Conservation (phyloP, 768 basidiomycete genomes). For the Trametes maxima region DNA sequence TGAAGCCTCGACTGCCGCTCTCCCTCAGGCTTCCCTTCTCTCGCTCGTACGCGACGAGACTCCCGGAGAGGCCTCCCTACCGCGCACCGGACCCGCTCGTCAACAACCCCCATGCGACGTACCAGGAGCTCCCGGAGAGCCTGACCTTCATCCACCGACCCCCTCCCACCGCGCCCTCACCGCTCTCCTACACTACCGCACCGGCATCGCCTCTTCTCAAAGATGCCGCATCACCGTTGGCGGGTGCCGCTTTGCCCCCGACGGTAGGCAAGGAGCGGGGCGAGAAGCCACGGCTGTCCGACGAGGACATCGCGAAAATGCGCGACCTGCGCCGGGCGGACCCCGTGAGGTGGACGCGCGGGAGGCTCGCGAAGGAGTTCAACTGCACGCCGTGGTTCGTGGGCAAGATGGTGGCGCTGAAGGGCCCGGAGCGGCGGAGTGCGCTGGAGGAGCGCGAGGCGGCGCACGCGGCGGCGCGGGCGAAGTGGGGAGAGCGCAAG, state of each 20-base stretch:
- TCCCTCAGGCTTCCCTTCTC: constrained; percentile 14
- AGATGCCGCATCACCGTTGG: constrained; percentile 31
- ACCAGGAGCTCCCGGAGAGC: constrained; percentile 33
- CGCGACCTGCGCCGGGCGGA: constrained; percentile 57
- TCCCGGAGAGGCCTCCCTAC: constrained; percentile 33
- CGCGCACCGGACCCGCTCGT: constrained; percentile 36
- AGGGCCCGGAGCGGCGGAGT: constrained; percentile 48
- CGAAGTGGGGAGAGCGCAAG: constrained; percentile 74
- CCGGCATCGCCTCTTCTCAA: constrained; percentile 74
- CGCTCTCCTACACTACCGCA: constrained; percentile 66
- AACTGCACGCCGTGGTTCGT: constrained; percentile 72
- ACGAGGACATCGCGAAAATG: constrained; percentile 57
- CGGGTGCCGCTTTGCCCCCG: constrained; percentile 30
- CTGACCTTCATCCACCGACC: constrained; percentile 84
- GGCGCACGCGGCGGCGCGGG: constrained; percentile 49
- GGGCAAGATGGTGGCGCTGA: constrained; percentile 62
- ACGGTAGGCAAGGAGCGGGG: constrained; percentile 17
- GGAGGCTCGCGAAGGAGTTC: constrained; percentile 75
- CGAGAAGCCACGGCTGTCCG: constrained; percentile 46
- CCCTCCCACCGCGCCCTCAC: constrained; percentile 77
- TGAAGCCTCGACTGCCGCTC: constrained; percentile 22
- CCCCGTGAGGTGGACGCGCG: constrained; percentile 61
- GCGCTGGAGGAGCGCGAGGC: constrained; percentile 47
- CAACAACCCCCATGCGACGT: constrained; percentile 29
- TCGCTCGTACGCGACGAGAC: constrained; percentile 33